A percentile compares a stretch with the other conserved stretches of the same genome.
phyloP scores from a whole-genome alignment of 1,139 yeast species.

The Blastobotrys indianensis region DNA sequence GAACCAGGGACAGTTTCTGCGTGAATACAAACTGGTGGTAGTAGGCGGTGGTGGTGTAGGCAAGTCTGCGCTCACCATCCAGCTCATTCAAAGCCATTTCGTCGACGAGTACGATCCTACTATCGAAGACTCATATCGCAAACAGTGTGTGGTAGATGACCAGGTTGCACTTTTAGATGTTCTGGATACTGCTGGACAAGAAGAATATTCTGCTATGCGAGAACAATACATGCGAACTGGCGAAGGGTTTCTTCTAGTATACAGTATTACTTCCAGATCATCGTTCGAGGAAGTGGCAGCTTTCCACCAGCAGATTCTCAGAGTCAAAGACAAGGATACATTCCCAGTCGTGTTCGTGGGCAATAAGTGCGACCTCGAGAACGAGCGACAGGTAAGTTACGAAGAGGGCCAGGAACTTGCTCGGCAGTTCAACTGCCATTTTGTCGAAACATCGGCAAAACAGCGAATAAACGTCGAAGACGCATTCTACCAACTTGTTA shows the following conservation, averaged over 20 bases:
- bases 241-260: slow-evolving; percentile 84
- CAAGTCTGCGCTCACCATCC: slow-evolving; percentile 90
- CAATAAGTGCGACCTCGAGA: slow-evolving; percentile 28
- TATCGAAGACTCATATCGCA: slow-evolving; percentile 92
- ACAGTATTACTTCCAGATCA: slow-evolving; percentile 81
- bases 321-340: slow-evolving; percentile 61
- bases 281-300: slow-evolving; percentile 78
- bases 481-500: slow-evolving; percentile 72
- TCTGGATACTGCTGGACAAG: slow-evolving; percentile 97
- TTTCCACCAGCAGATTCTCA: slow-evolving; percentile 78
- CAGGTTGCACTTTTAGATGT: slow-evolving; percentile 88
- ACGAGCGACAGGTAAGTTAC: slow-evolving; percentile 50
- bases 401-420: slow-evolving; percentile 81
- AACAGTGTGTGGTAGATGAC: slow-evolving; percentile 87
- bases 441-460: slow-evolving; percentile 90
- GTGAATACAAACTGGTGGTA: slow-evolving; percentile 75
- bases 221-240: slow-evolving; percentile 92
- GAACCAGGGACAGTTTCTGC: slow-evolving; percentile 19
- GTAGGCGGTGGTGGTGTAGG: slow-evolving; percentile 99
- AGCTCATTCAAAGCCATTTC: slow-evolving; percentile 55
- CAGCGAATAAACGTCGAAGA: slow-evolving; percentile 91
- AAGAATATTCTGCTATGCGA: slow-evolving; percentile 93
- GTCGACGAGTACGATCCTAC: slow-evolving; percentile 98
- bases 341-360: slow-evolving; percentile 38
- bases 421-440: slow-evolving; percentile 63